A percentile compares a stretch with the other conserved stretches of the same genome.
phyloP scores from a whole-genome alignment of 2,329 filamentous ascomycete species.

The Penicillium sp. region DNA sequence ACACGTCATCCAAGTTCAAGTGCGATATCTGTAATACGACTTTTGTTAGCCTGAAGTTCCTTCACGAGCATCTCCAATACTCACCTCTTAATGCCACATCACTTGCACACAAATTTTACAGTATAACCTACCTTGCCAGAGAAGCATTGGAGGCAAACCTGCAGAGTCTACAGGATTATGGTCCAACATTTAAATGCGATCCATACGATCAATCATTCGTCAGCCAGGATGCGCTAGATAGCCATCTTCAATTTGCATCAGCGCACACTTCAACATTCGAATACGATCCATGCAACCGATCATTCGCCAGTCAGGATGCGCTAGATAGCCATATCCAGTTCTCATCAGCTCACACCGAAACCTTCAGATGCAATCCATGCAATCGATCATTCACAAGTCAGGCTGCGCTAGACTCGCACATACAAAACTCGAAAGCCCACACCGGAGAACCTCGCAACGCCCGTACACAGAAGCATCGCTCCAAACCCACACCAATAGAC shows the following conservation, averaged over 20 bases:
- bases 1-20: background rate
- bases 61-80: background rate
- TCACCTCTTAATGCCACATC: background rate
- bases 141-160: background rate
- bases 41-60: background rate
- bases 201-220: background rate
- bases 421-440: background rate
- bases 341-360: background rate
- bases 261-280: background rate
- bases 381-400: background rate
- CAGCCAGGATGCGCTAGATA: background rate
- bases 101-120: background rate
- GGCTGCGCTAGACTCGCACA: background rate
- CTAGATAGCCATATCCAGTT: background rate
- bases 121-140: background rate
- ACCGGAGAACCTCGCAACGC: too few relatives aligned
- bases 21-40: background rate
- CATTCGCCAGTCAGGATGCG: background rate
- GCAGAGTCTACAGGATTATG: background rate
- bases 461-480: too few relatives aligned
- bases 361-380: background rate
- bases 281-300: background rate
- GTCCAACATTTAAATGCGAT: background rate
- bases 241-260: background rate
- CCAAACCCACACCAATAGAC: background rate